Evolutionary conservation across 306 rosid genomes (phyloP).

Genomic region (Alnus glutinosa): DNA sequence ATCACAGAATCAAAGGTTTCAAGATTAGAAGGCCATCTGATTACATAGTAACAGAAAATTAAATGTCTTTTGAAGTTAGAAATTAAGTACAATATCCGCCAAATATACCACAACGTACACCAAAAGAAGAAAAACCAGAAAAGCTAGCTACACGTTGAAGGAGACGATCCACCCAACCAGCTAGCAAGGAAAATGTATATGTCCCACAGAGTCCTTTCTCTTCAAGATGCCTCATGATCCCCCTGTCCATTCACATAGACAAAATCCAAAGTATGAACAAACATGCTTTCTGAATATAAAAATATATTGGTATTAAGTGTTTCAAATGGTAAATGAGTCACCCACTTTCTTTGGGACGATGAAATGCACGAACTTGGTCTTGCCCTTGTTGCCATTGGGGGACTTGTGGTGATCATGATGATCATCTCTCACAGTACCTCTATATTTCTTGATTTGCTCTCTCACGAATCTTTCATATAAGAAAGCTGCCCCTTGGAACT

Average conservation of each 20-base stretch:
- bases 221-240: slow-evolving; percentile 3
- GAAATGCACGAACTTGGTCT: slow-evolving; percentile 57
- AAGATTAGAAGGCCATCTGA: neutral
- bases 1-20: neutral
- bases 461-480: slow-evolving; percentile 75
- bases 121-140: neutral
- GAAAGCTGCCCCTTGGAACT: slow-evolving; percentile 87
- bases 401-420: slow-evolving; percentile 2
- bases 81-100: neutral
- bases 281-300: neutral
- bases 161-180: neutral
- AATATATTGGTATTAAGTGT: neutral
- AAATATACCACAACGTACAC: neutral
- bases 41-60: neutral
- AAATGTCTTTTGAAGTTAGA: neutral
- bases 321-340: neutral
- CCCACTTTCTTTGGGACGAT: slow-evolving; percentile 53
- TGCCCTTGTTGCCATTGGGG: slow-evolving; percentile 37
- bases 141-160: neutral
- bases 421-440: slow-evolving; percentile 8
- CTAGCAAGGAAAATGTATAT: neutral
- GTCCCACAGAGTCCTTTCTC: neutral
- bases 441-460: slow-evolving; percentile 45
- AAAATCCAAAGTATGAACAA: neutral
- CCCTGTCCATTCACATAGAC: neutral